Evolutionary conservation across 1,139 yeast species (phyloP).

Genomic region (Nakaseomyces delphensis): DNA sequence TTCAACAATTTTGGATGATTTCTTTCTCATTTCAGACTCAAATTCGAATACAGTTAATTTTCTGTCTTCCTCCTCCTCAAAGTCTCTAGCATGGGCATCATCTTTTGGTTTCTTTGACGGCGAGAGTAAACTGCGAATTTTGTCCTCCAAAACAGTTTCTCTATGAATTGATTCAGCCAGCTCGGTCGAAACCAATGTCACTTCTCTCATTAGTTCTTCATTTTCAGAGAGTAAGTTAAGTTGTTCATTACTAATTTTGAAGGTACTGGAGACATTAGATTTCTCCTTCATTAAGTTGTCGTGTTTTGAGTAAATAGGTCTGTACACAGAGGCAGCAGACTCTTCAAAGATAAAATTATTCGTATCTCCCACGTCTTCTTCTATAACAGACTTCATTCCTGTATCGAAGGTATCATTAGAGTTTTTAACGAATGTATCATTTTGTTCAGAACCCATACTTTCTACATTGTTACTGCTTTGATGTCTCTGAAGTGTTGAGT

Average conservation of each 20-base stretch:
- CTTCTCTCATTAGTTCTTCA: conserved; percentile 48
- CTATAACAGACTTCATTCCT: conserved; percentile 9
- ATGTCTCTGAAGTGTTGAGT: not conserved
- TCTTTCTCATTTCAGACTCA: conserved; percentile 35
- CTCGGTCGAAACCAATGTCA: conserved; percentile 61
- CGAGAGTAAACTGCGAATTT: conserved; percentile 27
- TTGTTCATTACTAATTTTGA: conserved; percentile 48
- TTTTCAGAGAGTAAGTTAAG: conserved; percentile 54
- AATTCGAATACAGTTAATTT: conserved; percentile 16
- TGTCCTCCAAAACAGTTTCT: conserved; percentile 50
- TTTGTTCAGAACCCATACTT: not conserved
- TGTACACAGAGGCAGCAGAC: conserved; percentile 16
- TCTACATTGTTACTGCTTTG: not conserved
- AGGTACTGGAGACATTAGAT: conserved; percentile 12
- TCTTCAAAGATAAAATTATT: conserved; percentile 23
- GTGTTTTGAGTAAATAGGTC: conserved; percentile 13
- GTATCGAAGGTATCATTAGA: conserved; percentile 13
- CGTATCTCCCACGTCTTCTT: conserved; percentile 7
- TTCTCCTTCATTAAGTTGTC: conserved; percentile 4
- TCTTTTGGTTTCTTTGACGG: conserved; percentile 7
- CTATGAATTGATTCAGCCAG: conserved; percentile 62
- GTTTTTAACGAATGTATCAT: not conserved
- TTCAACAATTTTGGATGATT: conserved; percentile 42
- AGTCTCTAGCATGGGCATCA: conserved; percentile 8
- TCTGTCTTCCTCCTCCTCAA: conserved; percentile 4